phyloP scores from a whole-genome alignment of 441 rosid species.

The Adansonia gregorii region DNA sequence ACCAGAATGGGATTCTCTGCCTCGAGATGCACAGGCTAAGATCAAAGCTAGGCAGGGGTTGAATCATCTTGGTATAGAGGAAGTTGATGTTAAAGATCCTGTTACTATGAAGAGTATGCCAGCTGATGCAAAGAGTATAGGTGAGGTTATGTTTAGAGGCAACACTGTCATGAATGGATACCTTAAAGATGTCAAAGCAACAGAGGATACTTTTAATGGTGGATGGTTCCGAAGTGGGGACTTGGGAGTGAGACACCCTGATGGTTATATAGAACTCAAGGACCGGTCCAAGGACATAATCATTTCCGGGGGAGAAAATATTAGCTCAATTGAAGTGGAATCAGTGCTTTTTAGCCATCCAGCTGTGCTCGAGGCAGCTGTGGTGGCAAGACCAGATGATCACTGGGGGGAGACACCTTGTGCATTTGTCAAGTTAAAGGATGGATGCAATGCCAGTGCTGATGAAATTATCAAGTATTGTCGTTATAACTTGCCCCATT shows the following conservation, averaged over 20 bases:
- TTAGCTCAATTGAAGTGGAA: conserved; percentile 34
- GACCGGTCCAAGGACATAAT: conserved; percentile 32
- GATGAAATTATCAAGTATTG: conserved; percentile 28
- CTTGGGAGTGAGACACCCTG: conserved; percentile 29
- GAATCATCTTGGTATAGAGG: conserved; percentile 31
- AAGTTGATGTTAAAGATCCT: conserved; percentile 31
- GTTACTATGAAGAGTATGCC: conserved; percentile 32
- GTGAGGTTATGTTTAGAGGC: conserved; percentile 34
- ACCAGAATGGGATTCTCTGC: conserved; percentile 33
- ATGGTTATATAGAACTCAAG: conserved; percentile 32
- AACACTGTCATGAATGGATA: conserved; percentile 33
- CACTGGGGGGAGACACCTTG: conserved; percentile 32
- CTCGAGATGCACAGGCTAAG: conserved; percentile 27
- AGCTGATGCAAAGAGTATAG: conserved; percentile 26
- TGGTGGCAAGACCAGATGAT: conserved; percentile 29
- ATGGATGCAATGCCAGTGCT: conserved; percentile 18
- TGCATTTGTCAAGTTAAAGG: conserved; percentile 32
- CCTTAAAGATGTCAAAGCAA: conserved; percentile 23
- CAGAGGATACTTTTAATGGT: conserved; percentile 19
- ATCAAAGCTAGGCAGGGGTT: conserved; percentile 28
- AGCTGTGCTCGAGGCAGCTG: conserved; percentile 33
- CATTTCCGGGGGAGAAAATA: conserved; percentile 33
- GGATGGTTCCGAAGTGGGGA: conserved; percentile 36
- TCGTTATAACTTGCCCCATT: conserved; percentile 26
- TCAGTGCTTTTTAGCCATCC: conserved; percentile 28